Evolutionary conservation across 305 asterid genomes (phyloP).

Genomic region (Stenogyne calaminthoides): DNA sequence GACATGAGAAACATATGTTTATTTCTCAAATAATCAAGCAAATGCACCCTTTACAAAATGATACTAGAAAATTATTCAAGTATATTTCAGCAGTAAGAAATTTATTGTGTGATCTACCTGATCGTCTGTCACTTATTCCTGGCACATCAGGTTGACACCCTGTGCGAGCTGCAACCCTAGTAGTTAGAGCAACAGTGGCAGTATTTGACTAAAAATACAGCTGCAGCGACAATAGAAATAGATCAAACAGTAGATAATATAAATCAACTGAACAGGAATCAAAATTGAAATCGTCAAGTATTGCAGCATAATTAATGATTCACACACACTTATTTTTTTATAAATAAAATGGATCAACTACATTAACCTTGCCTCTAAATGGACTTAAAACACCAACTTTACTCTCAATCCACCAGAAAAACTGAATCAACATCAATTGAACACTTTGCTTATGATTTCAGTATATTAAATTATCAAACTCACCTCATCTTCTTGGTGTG

Average conservation of each 20-base stretch:
- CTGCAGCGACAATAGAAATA: slow-evolving; percentile 12
- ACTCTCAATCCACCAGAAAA: neutral
- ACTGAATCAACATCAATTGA: neutral
- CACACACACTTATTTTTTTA: neutral
- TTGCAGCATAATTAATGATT: neutral
- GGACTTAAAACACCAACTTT: slow-evolving; percentile 1
- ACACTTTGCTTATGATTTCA: neutral
- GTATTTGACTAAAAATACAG: slow-evolving; percentile 50
- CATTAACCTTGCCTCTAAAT: slow-evolving; percentile 4
- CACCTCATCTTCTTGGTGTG: slow-evolving; percentile 76
- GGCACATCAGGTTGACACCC: slow-evolving; percentile 57
- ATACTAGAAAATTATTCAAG: neutral
- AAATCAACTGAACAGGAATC: slow-evolving; percentile 25
- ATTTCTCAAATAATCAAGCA: slow-evolving; percentile 7
- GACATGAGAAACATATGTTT: neutral
- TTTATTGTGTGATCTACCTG: slow-evolving; percentile 52
- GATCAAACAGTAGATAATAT: slow-evolving; percentile 28
- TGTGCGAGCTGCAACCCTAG: slow-evolving; percentile 34
- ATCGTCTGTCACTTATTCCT: slow-evolving; percentile 53
- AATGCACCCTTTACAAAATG: slow-evolving; percentile 18
- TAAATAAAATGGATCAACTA: slow-evolving; percentile 1
- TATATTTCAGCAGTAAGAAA: slow-evolving; percentile 15
- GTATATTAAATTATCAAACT: slow-evolving; percentile 20
- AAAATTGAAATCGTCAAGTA: slow-evolving; percentile 8
- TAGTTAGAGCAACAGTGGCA: slow-evolving; percentile 49